These are phyloP conservation scores for Pelargonium citronellum DNA, from an alignment of 441 rosid genomes.

Conservation along the genomic window DNA sequence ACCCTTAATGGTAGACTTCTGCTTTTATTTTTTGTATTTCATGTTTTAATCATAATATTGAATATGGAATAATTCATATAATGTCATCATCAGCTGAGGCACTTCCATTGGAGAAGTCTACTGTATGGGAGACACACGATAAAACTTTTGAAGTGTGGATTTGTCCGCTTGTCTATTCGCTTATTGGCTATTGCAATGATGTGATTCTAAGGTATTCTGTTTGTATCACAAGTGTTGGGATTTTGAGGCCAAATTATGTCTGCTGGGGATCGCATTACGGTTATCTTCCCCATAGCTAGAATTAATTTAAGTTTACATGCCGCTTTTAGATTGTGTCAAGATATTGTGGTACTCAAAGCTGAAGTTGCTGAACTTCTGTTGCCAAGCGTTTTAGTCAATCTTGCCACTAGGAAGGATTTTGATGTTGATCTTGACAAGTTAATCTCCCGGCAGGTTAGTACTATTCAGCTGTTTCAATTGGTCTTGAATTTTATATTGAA, in stretches of 20 bases:
- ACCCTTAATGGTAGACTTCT: constrained; percentile 1
- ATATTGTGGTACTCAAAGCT: constrained; percentile 69
- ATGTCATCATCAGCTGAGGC: constrained; percentile 48
- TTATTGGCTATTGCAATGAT: constrained; percentile 70
- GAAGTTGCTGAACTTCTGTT: constrained; percentile 90
- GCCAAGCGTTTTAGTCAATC: constrained; percentile 67
- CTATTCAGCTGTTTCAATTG: constrained; percentile 11
- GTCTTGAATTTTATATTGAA: background rate
- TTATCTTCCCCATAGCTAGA: constrained; percentile 1
- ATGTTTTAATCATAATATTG: background rate
- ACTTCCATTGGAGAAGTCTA: constrained; percentile 53
- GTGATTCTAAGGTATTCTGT: constrained; percentile 61
- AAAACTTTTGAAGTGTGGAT: constrained; percentile 84
- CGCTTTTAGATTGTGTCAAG: constrained; percentile 75
- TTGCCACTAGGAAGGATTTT: constrained; percentile 56
- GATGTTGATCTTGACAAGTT: constrained; percentile 48
- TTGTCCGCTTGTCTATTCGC: constrained; percentile 75
- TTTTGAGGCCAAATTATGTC: constrained; percentile 13
- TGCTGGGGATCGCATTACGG: constrained; percentile 7
- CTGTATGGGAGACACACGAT: constrained; percentile 70
- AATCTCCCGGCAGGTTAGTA: constrained; percentile 64
- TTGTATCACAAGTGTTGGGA: constrained; percentile 11
- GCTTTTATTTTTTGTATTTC: constrained; percentile 19
- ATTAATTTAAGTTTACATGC: constrained; percentile 23
- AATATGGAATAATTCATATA: constrained; percentile 22